Percentiles rank a stretch among this genome's conserved stretches.
These are phyloP conservation scores for Vicia sativa DNA, from an alignment of 306 rosid species.

Conservation along the genomic window DNA sequence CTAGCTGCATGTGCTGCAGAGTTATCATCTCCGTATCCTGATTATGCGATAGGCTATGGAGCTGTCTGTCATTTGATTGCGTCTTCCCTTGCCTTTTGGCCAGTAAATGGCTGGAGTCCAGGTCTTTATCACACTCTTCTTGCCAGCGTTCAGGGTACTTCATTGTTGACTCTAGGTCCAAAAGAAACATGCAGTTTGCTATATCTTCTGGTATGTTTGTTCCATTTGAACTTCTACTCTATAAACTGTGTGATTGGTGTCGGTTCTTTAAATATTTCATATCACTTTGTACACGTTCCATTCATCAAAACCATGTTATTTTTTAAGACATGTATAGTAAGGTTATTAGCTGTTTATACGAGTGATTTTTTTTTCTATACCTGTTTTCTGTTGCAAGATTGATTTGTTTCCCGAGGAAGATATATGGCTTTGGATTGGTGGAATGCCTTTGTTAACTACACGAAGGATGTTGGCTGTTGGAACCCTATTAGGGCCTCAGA, in stretches of 20 bases:
- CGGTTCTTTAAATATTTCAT: slow-evolving; percentile 14
- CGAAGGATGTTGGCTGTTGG: slow-evolving; percentile 84
- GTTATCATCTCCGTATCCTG: slow-evolving; percentile 77
- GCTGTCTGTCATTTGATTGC: slow-evolving; percentile 87
- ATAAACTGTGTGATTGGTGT: neutral
- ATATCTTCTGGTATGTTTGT: slow-evolving; percentile 78
- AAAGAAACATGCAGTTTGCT: slow-evolving; percentile 97
- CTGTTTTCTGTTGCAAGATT: slow-evolving; percentile 59
- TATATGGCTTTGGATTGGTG: slow-evolving; percentile 85
- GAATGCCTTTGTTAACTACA: slow-evolving; percentile 88
- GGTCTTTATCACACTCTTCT: slow-evolving; percentile 88
- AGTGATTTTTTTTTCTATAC: slow-evolving; percentile 29
- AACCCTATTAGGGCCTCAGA: slow-evolving; percentile 78
- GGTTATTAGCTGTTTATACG: slow-evolving; percentile 35
- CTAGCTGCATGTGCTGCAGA: slow-evolving; percentile 89
- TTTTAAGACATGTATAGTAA: slow-evolving; percentile 16
- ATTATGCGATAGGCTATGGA: slow-evolving; percentile 90
- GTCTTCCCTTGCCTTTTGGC: slow-evolving; percentile 95
- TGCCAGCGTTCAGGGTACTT: slow-evolving; percentile 72
- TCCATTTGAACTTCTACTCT: slow-evolving; percentile 28
- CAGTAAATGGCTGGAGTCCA: slow-evolving; percentile 94
- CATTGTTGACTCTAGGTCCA: slow-evolving; percentile 84
- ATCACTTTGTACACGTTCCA: neutral
- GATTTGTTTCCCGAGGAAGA: slow-evolving; percentile 95
- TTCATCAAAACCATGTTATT: slow-evolving; percentile 12